Percentiles rank a stretch among this genome's conserved stretches.
These are phyloP conservation scores for Lipomyces kockii DNA, from an alignment of 805 yeast species.

Conservation along the genomic window DNA sequence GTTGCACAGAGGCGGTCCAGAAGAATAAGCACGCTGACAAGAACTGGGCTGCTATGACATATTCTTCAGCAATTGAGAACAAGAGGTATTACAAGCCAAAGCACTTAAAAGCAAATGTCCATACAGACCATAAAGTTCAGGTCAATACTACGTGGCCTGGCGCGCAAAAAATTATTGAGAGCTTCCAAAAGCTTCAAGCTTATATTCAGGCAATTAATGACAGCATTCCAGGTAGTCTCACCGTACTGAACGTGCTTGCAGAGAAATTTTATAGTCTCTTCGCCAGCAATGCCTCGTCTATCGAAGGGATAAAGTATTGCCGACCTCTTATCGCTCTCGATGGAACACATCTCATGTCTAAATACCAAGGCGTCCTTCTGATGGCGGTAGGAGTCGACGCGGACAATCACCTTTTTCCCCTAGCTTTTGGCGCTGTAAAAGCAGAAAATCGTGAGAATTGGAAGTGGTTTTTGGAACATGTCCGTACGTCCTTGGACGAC, in stretches of 20 bases:
- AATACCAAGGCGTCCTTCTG: conserved; percentile 3
- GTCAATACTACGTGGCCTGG: no score
- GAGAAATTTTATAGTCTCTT: not conserved
- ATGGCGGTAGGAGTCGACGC: not conserved
- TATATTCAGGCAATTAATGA: conserved; percentile 2
- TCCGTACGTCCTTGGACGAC: not conserved
- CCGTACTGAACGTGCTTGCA: not conserved
- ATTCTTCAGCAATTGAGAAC: conserved; percentile 1
- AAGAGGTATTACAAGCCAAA: not conserved
- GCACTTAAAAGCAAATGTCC: not conserved
- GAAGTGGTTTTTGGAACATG: conserved; percentile 2
- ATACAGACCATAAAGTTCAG: no score
- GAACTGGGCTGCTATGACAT: not conserved
- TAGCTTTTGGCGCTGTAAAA: conserved; percentile 2
- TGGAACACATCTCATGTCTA: conserved; percentile 1
- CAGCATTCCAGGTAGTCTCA: conserved; percentile 1
- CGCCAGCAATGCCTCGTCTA: conserved; percentile 1
- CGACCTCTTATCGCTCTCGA: conserved; percentile 1
- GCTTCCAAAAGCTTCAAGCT: not conserved
- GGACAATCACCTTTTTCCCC: not conserved
- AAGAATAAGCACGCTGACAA: conserved; percentile 3
- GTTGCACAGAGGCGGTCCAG: not conserved
- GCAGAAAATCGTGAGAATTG: conserved; percentile 5
- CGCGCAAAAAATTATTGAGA: not conserved
- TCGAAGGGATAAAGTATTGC: conserved; percentile 3